Evolutionary conservation across 1,284 basidiomycete genomes (phyloP).

Genomic region (Somion occarium): DNA sequence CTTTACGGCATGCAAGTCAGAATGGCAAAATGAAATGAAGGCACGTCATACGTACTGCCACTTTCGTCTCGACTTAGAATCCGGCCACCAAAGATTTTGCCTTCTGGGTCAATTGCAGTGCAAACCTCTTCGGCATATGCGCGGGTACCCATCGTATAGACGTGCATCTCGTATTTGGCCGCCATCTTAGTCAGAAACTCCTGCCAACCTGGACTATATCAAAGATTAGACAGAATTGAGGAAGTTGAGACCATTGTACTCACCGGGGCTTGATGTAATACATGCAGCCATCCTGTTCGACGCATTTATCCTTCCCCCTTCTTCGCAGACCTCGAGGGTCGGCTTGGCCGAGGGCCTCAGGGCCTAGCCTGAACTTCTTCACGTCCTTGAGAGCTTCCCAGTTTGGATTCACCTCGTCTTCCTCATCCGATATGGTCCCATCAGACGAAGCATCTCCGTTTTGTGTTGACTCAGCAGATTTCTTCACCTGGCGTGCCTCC

Average conservation of each 20-base stretch:
- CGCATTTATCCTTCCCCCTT: conserved; percentile 56
- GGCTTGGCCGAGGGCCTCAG: conserved; percentile 65
- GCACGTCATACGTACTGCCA: conserved; percentile 67
- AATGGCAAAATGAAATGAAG: neutral
- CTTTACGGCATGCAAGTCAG: conserved; percentile 28
- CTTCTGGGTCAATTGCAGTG: conserved; percentile 87
- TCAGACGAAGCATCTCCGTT: conserved; percentile 35
- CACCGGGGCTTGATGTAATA: conserved; percentile 97
- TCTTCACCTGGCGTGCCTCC: conserved; percentile 51
- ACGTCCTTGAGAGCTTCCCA: conserved; percentile 88
- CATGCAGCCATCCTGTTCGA: conserved; percentile 79
- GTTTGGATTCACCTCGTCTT: conserved; percentile 79
- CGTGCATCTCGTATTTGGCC: conserved; percentile 93
- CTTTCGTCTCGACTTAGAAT: conserved; percentile 94
- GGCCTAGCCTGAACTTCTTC: conserved; percentile 79
- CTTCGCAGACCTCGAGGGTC: conserved; percentile 37
- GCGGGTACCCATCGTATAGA: conserved; percentile 98
- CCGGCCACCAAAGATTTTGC: conserved; percentile 81
- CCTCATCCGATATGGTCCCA: conserved; percentile 16
- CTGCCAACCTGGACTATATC: conserved; percentile 76
- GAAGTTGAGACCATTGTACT: conserved; percentile 22
- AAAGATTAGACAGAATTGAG: conserved; percentile 12
- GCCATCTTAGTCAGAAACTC: conserved; percentile 74
- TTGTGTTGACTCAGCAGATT: conserved; percentile 26
- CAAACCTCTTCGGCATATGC: conserved; percentile 96